Evolutionary conservation across 352 stramenopile species (phyloP).

Genomic region (Aphanomyces invadans): DNA sequence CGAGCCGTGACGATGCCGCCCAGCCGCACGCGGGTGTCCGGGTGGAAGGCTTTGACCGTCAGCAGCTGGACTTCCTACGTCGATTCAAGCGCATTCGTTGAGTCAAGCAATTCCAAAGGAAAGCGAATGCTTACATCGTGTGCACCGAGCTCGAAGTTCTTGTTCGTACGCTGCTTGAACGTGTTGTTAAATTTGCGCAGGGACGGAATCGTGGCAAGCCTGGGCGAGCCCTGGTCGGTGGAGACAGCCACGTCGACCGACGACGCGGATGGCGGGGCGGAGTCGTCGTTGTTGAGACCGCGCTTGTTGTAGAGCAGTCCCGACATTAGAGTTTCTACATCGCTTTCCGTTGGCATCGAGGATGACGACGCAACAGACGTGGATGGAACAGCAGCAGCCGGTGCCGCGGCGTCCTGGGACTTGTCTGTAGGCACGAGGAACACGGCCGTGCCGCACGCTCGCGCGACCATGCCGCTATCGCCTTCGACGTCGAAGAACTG

Average conservation of each 20-base stretch:
- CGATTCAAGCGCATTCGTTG: too few species aligned
- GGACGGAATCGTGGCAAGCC: neutral
- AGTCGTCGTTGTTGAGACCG: neutral
- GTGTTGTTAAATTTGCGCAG: constrained; percentile 11
- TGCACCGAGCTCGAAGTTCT: constrained; percentile 23
- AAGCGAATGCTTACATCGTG: constrained; percentile 23
- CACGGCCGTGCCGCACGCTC: constrained; percentile 92
- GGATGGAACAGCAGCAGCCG: too few species aligned
- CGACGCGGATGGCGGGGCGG: neutral
- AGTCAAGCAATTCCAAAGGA: too few species aligned
- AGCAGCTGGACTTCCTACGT: constrained; percentile 91
- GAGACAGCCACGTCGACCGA: neutral
- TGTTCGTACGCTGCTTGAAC: constrained; percentile 4
- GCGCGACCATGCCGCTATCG: constrained; percentile 94
- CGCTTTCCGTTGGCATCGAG: constrained; percentile 6
- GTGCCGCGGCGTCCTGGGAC: constrained; percentile 20
- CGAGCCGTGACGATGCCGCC: constrained; percentile 79
- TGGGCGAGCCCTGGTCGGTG: constrained; percentile 11
- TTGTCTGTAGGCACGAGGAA: constrained; percentile 66
- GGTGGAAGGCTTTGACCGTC: constrained; percentile 89
- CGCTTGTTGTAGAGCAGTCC: constrained; percentile 16
- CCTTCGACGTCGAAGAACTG: constrained; percentile 99
- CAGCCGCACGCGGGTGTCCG: constrained; percentile 63
- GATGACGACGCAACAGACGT: neutral
- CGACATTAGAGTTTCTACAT: constrained; percentile 12